phyloP scores from a whole-genome alignment of 83 land plant genomes.

The Thuja plicata region DNA sequence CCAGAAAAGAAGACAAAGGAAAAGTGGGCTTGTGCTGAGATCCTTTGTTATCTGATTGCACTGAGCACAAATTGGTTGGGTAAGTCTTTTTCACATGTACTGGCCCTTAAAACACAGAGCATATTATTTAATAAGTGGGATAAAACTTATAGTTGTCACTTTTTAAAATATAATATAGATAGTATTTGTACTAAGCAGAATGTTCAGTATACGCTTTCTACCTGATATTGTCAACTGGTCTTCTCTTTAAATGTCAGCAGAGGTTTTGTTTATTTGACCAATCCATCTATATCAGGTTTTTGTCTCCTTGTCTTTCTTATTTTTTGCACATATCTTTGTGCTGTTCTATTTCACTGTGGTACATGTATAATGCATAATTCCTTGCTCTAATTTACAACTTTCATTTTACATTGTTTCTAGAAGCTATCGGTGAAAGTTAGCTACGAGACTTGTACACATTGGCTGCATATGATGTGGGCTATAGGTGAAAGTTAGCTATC shows the following conservation, averaged over 20 bases:
- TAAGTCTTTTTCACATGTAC: background rate
- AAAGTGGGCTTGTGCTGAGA: background rate
- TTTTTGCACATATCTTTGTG: background rate
- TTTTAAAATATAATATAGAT: background rate
- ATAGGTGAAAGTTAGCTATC: background rate
- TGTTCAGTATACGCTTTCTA: background rate
- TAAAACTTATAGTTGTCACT: background rate
- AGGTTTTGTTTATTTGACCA: background rate
- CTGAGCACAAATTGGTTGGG: background rate
- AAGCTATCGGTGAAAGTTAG: background rate
- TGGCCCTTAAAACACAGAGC: background rate
- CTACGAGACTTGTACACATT: background rate
- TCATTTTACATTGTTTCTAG: background rate
- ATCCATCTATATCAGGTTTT: background rate
- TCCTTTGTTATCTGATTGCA: slow-evolving; percentile 8
- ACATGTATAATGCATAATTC: background rate
- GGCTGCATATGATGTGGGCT: background rate
- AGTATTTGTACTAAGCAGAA: background rate
- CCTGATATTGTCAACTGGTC: background rate
- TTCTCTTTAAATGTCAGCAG: background rate
- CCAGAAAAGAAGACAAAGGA: slow-evolving; percentile 8
- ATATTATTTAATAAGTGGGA: background rate
- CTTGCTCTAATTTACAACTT: background rate
- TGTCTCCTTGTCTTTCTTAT: background rate
- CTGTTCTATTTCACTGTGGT: background rate